Evolutionary conservation across 495 filamentous ascomycete species (phyloP), one percentile per base, ranked within the genome.

Genomic region (Letharia lupina): DNA sequence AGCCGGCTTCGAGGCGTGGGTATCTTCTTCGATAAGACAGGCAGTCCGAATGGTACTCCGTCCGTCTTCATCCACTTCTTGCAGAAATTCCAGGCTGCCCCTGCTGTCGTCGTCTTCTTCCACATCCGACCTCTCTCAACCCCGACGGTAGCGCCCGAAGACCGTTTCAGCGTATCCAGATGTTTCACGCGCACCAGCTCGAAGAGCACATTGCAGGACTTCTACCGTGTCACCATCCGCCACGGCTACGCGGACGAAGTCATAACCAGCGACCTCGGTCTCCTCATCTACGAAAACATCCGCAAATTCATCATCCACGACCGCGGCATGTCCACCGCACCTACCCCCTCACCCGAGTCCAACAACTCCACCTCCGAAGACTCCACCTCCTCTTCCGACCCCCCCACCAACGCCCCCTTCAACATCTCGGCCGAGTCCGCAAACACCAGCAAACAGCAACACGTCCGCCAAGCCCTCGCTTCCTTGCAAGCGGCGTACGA

Each of bases 211-310:
- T 75, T 87, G 33, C 81, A 81, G 0, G 80, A 86, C 50, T 83
- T 82, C 63, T 91, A 88, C 68, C 81, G 87, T 6, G 77, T 91
- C 10, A 84, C 87, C 5, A 77, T 88, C 28, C 83, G 86, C 8
- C 85, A 89, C 68, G 88, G 89, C 7, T 91, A 89, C 69, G 87
- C 82, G 69, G 88, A 91, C 68, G 79, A 83, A 33, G 81, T 91
- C 61, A 80, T 91, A 57, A 84, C 80, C 12, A 81, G 80, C 0
- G 79, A 89, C 69, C 76, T 91, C 4, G 86, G 80, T 0, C 76
- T 76, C 6, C 69, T 87, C 8, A 77, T 90, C 40, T 83, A 83
- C 69, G 82, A 85, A 50, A 78, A 89, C 67, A 72, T 91, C 35
- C 78, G 83, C 35, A 73, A 77, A 40, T 85, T 77, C 66, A 72